These are phyloP conservation scores for Tolypocladium pustulatum DNA, from an alignment of 2,329 filamentous ascomycete species.

Conservation along the genomic window DNA sequence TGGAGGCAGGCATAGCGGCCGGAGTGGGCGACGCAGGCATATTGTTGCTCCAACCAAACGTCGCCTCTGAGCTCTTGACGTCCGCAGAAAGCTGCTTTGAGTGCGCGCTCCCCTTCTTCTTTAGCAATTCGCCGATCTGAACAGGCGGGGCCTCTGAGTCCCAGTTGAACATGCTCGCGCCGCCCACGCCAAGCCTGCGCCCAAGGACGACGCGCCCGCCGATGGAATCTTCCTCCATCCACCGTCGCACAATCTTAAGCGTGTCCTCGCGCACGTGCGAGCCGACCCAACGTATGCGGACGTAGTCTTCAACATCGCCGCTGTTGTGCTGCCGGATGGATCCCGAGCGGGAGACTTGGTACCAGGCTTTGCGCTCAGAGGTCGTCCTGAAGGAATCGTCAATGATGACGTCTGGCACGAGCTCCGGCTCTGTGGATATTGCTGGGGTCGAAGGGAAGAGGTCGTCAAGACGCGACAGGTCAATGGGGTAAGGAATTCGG, in stretches of 20 bases:
- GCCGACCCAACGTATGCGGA: conserved; percentile 45
- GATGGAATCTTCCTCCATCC: conserved; percentile 56
- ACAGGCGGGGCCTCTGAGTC: conserved; percentile 41
- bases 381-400: conserved; percentile 42
- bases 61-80: conserved; percentile 4
- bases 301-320: conserved; percentile 50
- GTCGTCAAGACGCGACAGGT: conserved; percentile 20
- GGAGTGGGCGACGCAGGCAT: conserved; percentile 5
- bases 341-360: conserved; percentile 50
- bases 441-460: conserved; percentile 18
- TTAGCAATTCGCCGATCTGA: conserved; percentile 29
- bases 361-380: conserved; percentile 54
- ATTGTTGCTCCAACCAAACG: conserved; percentile 15
- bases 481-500: conserved; percentile 15
- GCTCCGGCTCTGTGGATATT: conserved; percentile 17
- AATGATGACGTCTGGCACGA: conserved; percentile 35
- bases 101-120: conserved; percentile 10
- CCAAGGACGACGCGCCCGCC: conserved; percentile 34
- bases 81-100: neutral
- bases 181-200: conserved; percentile 26
- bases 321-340: conserved; percentile 45
- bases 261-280: conserved; percentile 43
- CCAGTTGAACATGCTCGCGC: conserved; percentile 50
- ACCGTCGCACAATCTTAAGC: conserved; percentile 48
- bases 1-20: neutral